Evolutionary conservation across 139 green algal genomes (phyloP).

Genomic region (Volvox africanus): DNA sequence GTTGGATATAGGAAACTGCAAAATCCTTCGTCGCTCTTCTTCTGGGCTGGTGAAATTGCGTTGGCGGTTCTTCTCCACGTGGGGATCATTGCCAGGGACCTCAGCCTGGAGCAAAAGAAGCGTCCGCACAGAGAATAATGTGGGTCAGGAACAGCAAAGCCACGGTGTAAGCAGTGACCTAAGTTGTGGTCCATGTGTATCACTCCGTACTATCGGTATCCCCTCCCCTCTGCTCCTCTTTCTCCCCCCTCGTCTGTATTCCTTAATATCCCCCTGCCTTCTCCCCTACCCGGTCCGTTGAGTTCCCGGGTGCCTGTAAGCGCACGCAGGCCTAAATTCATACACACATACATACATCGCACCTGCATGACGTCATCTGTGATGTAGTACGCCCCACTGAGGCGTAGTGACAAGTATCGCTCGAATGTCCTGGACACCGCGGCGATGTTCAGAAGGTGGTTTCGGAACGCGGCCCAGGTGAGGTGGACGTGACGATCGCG

Average conservation of each 20-base stretch:
- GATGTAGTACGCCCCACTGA: slow-evolving; percentile 40
- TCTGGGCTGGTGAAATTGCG: slow-evolving; percentile 23
- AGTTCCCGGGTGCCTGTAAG: not conserved
- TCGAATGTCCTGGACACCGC: slow-evolving; percentile 5
- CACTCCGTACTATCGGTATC: no score
- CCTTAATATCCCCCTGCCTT: no score
- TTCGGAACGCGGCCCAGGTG: slow-evolving; percentile 19
- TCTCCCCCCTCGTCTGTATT: no score
- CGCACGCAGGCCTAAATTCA: no score
- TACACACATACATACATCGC: not conserved
- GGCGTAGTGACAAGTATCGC: slow-evolving; percentile 39
- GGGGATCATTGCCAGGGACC: not conserved
- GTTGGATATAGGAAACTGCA: not conserved
- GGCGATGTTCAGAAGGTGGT: slow-evolving; percentile 37
- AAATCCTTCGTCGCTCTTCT: not conserved
- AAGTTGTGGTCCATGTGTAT: no score
- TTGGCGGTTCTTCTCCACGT: not conserved
- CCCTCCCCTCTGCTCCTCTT: no score
- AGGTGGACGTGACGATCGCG: slow-evolving; percentile 41
- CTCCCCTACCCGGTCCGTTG: no score
- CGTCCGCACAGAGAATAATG: no score
- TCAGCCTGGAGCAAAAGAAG: slow-evolving; percentile 20
- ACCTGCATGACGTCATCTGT: slow-evolving; percentile 40
- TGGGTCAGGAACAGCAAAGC: no score
- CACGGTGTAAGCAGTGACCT: no score